Evolutionary conservation across 257 asterid species (phyloP), one percentile per base, ranked within the genome.

Genomic region (Ocimum tenuiflorum): DNA sequence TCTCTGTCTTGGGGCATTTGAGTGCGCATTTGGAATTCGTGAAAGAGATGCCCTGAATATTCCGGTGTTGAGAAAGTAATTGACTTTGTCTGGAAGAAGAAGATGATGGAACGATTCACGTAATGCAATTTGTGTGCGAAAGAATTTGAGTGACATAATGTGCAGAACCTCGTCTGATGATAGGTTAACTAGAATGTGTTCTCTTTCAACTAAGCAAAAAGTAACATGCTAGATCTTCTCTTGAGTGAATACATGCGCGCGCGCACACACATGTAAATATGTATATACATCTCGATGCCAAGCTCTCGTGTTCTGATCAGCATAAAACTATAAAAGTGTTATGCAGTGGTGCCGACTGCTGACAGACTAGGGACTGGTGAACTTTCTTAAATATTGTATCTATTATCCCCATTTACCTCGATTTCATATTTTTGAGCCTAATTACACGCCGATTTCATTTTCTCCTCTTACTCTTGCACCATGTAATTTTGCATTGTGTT

Each of bases 391-490:
- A 57, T 55, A 3, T 66, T 11, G 0, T 39, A 6, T 11, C 31
- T 49, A 10, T 46, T 23, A 0, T 41, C 18, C 61, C 35, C 55
- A 8, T 60, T 43, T 52, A 33, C 20, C 56, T 27, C 8, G 18
- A 7, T 27, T 23, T 12, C 18, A 15, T 33, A 10, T 18, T 13
- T 17, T 23, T 15, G 18, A 52, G 52, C 60, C 24, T 51, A 35
- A 11, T 46, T 60, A 45, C 62, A 5, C 65, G 47, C 48, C 47
- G n/a, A 1, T 70, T 41, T 51, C 38, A 22, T 49, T 42, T 59
- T 41, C 31, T 41, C 23, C 45, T 29, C 59, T 24, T 77, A 51
- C 13, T n/a, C 14, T 47, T 63, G 53, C 66, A 46, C 54, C 11
- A n/a, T 73, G 14, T 23, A 7, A 53, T 22, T 31, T 15, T 33